Conservation (phyloP, 148 eudicot genomes). For the Diospyros lotus region DNA sequence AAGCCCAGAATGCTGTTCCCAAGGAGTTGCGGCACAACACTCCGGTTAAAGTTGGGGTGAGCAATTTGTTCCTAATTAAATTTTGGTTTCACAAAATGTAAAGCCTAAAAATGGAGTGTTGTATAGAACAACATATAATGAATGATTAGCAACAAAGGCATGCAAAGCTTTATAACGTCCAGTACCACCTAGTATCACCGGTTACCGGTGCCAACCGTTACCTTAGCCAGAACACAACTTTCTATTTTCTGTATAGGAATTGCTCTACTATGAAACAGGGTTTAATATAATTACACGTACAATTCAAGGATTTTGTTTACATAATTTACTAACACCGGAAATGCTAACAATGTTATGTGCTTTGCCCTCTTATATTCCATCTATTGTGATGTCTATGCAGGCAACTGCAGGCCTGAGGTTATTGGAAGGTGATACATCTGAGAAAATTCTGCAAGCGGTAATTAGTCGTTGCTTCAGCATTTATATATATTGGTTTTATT, state of each 20-base stretch:
- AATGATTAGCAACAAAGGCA: too few species aligned
- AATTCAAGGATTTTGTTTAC: too few species aligned
- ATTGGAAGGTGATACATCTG: constrained; percentile 80
- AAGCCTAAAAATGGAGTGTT: too few species aligned
- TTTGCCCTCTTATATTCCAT: background rate
- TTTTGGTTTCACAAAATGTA: background rate
- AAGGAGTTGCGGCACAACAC: constrained; percentile 57
- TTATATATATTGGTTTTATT: constrained; percentile 1
- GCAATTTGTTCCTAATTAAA: constrained; percentile 27
- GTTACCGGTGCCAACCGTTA: too few species aligned
- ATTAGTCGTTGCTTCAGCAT: constrained; percentile 9
- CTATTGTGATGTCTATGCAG: constrained; percentile 32
- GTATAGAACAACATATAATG: too few species aligned
- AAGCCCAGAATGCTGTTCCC: constrained; percentile 73
- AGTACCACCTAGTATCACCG: too few species aligned
- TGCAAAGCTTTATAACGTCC: too few species aligned
- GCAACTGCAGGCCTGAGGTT: constrained; percentile 99
- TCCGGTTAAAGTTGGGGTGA: constrained; percentile 92
- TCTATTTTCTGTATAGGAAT: too few species aligned
- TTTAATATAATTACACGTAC: too few species aligned
- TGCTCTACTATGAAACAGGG: too few species aligned
- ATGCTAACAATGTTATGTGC: background rate
- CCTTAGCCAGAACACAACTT: too few species aligned
- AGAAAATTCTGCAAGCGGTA: constrained; percentile 92
- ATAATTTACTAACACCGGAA: too few species aligned